Evolutionary conservation across 306 rosid species (phyloP), one percentile per base, ranked within the genome.

Genomic region (Acacia confusa): DNA sequence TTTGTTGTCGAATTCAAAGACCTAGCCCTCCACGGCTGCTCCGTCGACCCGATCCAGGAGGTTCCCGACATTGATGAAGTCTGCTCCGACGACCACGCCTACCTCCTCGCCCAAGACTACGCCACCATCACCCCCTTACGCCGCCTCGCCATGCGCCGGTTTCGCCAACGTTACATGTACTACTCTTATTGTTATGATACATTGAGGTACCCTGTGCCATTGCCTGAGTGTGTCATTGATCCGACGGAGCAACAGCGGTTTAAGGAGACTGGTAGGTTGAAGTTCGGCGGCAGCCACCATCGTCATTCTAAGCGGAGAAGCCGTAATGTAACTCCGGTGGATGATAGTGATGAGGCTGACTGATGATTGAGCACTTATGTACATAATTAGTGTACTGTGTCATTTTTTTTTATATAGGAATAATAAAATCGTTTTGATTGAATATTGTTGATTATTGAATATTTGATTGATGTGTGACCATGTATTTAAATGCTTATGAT

Each of bases 131-230:
- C 92, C 28, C 80, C 87, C 1, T 7, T 20, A 0, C 93, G 91
- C 52, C 88, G 91, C 83, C 75, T 82, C 41, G 92, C 89, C 71
- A 93, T 95, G 98, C 96, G 91, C 50, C 84, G 78, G 60, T 84
- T 95, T 71, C 88, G 98, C 84, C 88, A 80, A 90, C 94, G 91
- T 86, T 91, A 93, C 87, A 89, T 95, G 92, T 89, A 92, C 76
- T 95, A 95, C 89, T 92, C 99, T 3, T 93, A 95, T 66, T 95
- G 99, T 76, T 95, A 93, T 5, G 99, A 95, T 81, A 87, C 52
- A 12, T 14, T 83, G 72, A 86, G 99, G 47, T 95, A 93, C 94
- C 81, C 77, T 44, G 48, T 57, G 22, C 88, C 94, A 22, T 94
- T 93, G 0, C 15, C 98, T 0, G 99, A 95, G 83, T 95, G 99